Evolutionary conservation across 2,329 filamentous ascomycete species (phyloP), one percentile per base, ranked within the genome.

Genomic region (Ceratocystis smalleyi): DNA sequence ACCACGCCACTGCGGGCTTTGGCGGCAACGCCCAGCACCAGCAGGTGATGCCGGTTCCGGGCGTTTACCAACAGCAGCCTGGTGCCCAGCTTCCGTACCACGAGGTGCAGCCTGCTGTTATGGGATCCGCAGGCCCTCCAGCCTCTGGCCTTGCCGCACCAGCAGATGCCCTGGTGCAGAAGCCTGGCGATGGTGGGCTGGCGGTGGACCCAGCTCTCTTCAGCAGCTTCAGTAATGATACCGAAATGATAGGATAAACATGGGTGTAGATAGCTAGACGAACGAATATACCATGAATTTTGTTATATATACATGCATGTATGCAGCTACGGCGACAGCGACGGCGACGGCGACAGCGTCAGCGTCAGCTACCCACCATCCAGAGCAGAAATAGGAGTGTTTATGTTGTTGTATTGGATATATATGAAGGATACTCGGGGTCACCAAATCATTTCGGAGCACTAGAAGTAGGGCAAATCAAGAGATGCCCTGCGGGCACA

Each of bases 201-300:
- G 19, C 49, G 10, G n/a, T 55, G 12, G 61, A 62, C 30, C 61
- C 61, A 10, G 17, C 61, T 4, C 49, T 62, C 5, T 54, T 62
- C 22, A 22, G 4, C 5, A 32, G 17, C 51, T 30, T 32, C 27
- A 57, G 40, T 10, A 27, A 51, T 24, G 61, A 62, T n/a, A 40
- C 61, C 17, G 61, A 62, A 1, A 62, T 62, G 61, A 49, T 8
- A 32, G 61, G 45, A 51, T 62, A 54, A 32, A 12, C 35, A 61
- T n/a, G 22, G 27, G 12, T 35, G 8, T 19, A 43, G 2, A 30
- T 40, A 17, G 32, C 32, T 35, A 61, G 35, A 49, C 8, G 10
- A 40, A 40, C 35, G 35, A 40, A 40, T 40, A 40, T 40, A 40
- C 10, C 35, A 40, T 40, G 12, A 40, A 12, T 40, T 40, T 40